Evolutionary conservation across 2,329 filamentous ascomycete species (phyloP).

Genomic region (Plectosphaerella cucumerina): DNA sequence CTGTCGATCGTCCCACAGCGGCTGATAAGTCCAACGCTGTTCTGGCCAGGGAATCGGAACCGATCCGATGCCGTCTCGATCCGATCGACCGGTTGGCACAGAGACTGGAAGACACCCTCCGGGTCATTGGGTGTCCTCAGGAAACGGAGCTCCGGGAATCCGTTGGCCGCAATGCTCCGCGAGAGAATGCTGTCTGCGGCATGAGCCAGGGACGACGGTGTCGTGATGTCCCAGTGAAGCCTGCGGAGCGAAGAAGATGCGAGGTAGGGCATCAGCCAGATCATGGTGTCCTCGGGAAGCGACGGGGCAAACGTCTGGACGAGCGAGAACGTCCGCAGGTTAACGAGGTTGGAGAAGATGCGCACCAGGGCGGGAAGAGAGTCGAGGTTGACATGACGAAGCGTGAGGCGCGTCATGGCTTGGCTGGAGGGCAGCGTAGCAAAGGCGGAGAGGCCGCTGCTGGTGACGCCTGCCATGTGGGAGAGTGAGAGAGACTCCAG

Average conservation of each 20-base stretch:
- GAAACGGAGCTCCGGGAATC: constrained; percentile 57
- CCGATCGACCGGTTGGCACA: constrained; percentile 60
- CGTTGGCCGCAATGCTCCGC: constrained; percentile 53
- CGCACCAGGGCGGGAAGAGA: constrained; percentile 54
- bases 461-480: constrained; percentile 51
- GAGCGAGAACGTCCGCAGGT: constrained; percentile 46
- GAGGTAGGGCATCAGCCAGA: constrained; percentile 62
- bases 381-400: constrained; percentile 53
- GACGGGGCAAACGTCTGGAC: constrained; percentile 51
- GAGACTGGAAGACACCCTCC: constrained; percentile 62
- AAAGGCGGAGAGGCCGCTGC: constrained; percentile 52
- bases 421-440: constrained; percentile 44
- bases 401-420: constrained; percentile 43
- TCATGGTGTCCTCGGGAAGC: constrained; percentile 50
- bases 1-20: constrained; percentile 1
- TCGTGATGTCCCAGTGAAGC: constrained; percentile 63
- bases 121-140: constrained; percentile 66
- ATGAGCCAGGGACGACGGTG: constrained; percentile 37
- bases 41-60: constrained; percentile 25
- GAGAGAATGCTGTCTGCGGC: constrained; percentile 60
- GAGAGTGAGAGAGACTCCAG: constrained; percentile 52
- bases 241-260: constrained; percentile 48
- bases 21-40: constrained; percentile 1
- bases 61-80: constrained; percentile 48
- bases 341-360: constrained; percentile 51